Conservation (phyloP, 768 basidiomycete genomes). For the Fomitopsis pulvina region DNA sequence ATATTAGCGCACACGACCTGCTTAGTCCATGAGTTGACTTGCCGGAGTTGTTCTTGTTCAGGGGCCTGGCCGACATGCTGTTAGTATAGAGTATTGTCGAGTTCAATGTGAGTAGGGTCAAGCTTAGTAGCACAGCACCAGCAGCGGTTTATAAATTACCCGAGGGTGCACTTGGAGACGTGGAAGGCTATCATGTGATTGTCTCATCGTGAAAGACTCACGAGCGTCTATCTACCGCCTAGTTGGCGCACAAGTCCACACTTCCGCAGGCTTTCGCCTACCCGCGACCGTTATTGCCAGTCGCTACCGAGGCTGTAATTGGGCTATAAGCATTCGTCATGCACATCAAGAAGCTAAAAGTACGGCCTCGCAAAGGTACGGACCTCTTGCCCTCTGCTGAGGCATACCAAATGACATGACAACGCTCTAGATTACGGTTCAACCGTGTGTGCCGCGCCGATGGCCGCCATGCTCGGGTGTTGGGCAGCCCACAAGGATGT, state of each 20-base stretch:
- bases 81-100: conserved; percentile 17
- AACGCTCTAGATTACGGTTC: background rate
- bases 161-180: too few species aligned
- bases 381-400: conserved; percentile 5
- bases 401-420: too few species aligned
- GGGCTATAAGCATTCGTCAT: conserved; percentile 11
- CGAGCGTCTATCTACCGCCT: too few species aligned
- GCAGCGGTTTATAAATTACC: too few species aligned
- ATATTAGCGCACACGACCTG: conserved; percentile 1
- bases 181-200: conserved; percentile 6
- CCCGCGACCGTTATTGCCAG: background rate
- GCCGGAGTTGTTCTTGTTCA: conserved; percentile 93
- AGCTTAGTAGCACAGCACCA: background rate
- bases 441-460: conserved; percentile 43
- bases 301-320: background rate
- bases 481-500: conserved; percentile 75
- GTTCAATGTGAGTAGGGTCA: background rate
- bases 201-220: background rate
- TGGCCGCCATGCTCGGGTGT: conserved; percentile 77
- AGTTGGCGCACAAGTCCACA: too few species aligned
- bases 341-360: conserved; percentile 76
- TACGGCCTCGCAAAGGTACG: conserved; percentile 69
- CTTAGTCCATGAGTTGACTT: conserved; percentile 12
- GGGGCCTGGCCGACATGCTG: conserved; percentile 20
- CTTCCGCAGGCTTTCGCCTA: too few species aligned